Conservation (phyloP, 1,139 yeast genomes). For the Tardiomyces depauwii region DNA sequence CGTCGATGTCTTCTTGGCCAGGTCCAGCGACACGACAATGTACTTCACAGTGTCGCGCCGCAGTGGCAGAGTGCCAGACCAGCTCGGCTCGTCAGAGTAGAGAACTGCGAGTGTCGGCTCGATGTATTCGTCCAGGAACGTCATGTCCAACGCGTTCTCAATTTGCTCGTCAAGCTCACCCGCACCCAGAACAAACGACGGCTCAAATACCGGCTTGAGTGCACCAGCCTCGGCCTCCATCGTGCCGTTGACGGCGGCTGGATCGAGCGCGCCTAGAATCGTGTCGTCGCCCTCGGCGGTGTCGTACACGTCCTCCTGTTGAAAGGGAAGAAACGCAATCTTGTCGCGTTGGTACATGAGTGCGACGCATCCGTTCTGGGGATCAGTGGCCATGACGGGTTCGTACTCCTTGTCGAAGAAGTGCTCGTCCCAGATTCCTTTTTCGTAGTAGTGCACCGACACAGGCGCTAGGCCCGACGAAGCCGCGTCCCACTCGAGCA, state of each 20-base stretch:
- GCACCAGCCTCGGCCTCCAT: slow-evolving; percentile 11
- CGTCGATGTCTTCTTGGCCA: slow-evolving; percentile 51
- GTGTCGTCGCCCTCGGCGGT: slow-evolving; percentile 1
- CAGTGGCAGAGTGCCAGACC: slow-evolving; percentile 61
- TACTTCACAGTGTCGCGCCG: slow-evolving; percentile 55
- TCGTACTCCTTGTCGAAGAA: slow-evolving; percentile 33
- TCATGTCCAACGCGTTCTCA: slow-evolving; percentile 53
- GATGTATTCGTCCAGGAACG: slow-evolving; percentile 57
- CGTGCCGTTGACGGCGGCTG: neutral
- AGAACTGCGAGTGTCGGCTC: slow-evolving; percentile 74
- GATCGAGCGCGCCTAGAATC: neutral
- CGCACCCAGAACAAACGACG: slow-evolving; percentile 50
- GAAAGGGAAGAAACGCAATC: slow-evolving; percentile 65
- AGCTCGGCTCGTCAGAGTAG: slow-evolving; percentile 46
- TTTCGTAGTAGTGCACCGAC: slow-evolving; percentile 82
- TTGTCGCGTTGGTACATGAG: slow-evolving; percentile 53
- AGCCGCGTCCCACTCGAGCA: slow-evolving; percentile 58
- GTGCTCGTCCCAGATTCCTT: slow-evolving; percentile 43
- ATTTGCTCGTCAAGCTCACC: slow-evolving; percentile 46
- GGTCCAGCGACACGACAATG: slow-evolving; percentile 52
- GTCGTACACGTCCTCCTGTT: slow-evolving; percentile 27
- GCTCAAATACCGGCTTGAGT: slow-evolving; percentile 6
- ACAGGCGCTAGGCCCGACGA: slow-evolving; percentile 48
- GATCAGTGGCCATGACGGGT: slow-evolving; percentile 53
- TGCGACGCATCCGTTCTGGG: slow-evolving; percentile 50